phyloP scores from a whole-genome alignment of 352 stramenopile species.

The Globisporangium paroecandrum region DNA sequence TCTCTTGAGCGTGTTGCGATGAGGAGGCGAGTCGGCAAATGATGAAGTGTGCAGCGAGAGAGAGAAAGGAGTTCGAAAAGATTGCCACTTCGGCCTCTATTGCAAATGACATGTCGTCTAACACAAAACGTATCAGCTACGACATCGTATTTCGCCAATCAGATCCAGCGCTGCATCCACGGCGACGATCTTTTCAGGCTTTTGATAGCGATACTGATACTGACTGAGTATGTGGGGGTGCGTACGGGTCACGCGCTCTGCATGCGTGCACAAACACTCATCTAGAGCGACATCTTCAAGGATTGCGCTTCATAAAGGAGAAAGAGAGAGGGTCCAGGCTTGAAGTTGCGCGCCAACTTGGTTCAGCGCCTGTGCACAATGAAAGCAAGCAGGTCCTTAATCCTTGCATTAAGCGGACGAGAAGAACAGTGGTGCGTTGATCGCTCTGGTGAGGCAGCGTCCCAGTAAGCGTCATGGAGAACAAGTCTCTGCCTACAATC shows the following conservation, averaged over 20 bases:
- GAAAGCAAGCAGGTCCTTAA: neutral
- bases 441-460: neutral
- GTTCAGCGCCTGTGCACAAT: neutral
- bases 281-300: neutral
- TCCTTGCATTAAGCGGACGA: neutral
- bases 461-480: neutral
- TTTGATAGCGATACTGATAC: neutral
- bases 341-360: neutral
- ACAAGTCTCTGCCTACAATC: neutral
- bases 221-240: neutral
- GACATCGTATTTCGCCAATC: constrained; percentile 8
- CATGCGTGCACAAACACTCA: neutral
- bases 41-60: neutral
- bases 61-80: too few relatives aligned
- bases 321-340: neutral
- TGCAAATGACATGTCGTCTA: neutral
- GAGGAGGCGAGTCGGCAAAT: neutral
- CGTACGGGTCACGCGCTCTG: neutral
- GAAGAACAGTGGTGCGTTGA: neutral
- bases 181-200: neutral
- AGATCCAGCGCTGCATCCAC: neutral
- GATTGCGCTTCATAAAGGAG: neutral
- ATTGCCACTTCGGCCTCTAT: neutral
- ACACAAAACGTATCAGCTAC: neutral
- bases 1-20: neutral